A percentile compares a stretch with the other conserved stretches of the same genome.
Evolutionary conservation across 257 asterid genomes (phyloP).

Genomic region (Echites panduratus): DNA sequence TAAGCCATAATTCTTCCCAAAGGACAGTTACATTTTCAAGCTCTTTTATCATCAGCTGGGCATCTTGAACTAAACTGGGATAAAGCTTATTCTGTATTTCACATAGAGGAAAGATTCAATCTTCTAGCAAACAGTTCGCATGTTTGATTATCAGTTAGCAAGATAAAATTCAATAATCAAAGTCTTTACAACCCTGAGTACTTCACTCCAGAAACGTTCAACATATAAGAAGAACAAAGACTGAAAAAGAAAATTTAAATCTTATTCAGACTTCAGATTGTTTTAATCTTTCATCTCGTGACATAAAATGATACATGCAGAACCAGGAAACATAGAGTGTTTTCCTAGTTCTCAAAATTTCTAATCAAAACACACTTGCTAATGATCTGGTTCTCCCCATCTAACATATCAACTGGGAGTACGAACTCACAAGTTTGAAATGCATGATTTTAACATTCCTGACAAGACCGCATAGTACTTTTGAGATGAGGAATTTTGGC

Average conservation of each 20-base stretch:
- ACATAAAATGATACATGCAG: background rate
- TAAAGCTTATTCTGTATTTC: constrained; percentile 68
- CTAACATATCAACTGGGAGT: background rate
- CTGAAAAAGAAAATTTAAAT: background rate
- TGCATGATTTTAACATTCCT: background rate
- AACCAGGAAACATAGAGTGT: background rate
- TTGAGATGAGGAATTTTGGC: background rate
- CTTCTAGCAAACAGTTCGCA: background rate
- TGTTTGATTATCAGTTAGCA: background rate
- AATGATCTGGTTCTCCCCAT: background rate
- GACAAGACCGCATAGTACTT: background rate
- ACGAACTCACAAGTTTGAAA: background rate
- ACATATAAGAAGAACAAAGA: background rate
- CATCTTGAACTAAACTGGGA: constrained; percentile 85
- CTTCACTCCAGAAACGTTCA: background rate
- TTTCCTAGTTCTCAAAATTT: background rate
- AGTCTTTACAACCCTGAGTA: background rate
- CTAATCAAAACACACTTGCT: background rate
- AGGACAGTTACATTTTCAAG: constrained; percentile 94
- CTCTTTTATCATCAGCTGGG: constrained; percentile 88
- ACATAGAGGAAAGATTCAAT: constrained; percentile 16
- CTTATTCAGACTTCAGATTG: background rate
- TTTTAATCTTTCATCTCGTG: background rate
- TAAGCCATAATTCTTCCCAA: constrained; percentile 99
- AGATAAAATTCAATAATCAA: background rate